These are phyloP conservation scores for Flaveria sonorensis DNA, from an alignment of 129 eudicot genomes.

Conservation along the genomic window DNA sequence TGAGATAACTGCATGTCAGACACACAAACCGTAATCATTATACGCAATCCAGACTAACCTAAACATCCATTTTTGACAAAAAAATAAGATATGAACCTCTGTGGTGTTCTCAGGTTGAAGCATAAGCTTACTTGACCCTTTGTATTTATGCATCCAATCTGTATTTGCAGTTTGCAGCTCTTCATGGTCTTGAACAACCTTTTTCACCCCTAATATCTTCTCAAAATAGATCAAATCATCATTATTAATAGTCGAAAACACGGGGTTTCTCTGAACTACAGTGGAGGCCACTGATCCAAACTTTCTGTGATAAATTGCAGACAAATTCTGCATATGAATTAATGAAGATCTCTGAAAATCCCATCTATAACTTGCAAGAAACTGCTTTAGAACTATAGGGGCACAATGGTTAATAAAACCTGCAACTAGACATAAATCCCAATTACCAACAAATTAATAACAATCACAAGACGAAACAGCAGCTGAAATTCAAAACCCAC, in stretches of 20 bases:
- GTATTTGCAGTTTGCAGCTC: conserved; percentile 72
- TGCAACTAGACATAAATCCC: conserved; percentile 23
- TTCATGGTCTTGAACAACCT: conserved; percentile 83
- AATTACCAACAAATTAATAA: not conserved
- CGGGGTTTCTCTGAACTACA: conserved; percentile 49
- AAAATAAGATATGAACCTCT: conserved; percentile 57
- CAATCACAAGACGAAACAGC: not conserved
- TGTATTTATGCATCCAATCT: conserved; percentile 92
- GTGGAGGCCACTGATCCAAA: conserved; percentile 55
- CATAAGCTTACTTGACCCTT: conserved; percentile 91
- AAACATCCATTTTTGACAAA: conserved; percentile 16
- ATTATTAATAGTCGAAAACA: conserved; percentile 57
- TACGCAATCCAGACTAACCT: conserved; percentile 12
- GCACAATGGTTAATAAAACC: conserved; percentile 29
- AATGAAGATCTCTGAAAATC: conserved; percentile 23
- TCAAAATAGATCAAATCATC: conserved; percentile 75
- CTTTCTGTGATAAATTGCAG: conserved; percentile 37
- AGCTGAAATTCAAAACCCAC: conserved; percentile 9
- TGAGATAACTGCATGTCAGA: conserved; percentile 69
- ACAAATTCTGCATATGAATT: conserved; percentile 23
- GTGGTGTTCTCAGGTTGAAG: conserved; percentile 77
- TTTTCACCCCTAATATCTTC: conserved; percentile 66
- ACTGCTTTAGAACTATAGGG: conserved; percentile 26
- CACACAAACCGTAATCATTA: conserved; percentile 16
- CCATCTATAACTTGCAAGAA: conserved; percentile 26